A percentile compares a stretch with the other conserved stretches of the same genome.
phyloP scores from a whole-genome alignment of 2,329 filamentous ascomycete species.

The Samsoniella hepiali region DNA sequence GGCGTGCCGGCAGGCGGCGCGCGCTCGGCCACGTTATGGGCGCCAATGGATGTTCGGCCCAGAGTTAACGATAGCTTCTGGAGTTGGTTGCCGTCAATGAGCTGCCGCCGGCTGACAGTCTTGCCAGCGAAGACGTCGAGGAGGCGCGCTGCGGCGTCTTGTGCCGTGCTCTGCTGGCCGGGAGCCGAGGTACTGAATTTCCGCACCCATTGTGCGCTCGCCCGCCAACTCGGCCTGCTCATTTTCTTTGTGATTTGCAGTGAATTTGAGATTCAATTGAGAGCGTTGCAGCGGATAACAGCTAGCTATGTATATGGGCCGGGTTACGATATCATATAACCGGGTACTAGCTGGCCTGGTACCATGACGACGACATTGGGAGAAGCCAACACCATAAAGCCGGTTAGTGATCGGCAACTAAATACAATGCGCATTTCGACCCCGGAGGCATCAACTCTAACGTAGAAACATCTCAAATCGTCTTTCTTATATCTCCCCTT shows the following conservation, averaged over 20 bases:
- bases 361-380: constrained; percentile 7
- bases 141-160: constrained; percentile 33
- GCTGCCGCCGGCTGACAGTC: constrained; percentile 38
- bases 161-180: not conserved
- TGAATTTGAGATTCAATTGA: not conserved
- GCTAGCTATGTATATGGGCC: not conserved
- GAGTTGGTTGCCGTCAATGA: constrained; percentile 60
- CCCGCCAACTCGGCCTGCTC: not conserved
- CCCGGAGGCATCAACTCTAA: not conserved
- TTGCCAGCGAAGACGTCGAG: constrained; percentile 30
- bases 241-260: not conserved
- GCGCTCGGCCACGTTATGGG: constrained; percentile 36
- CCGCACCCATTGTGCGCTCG: not conserved
- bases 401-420: constrained; percentile 8
- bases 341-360: not conserved
- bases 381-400: constrained; percentile 14
- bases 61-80: constrained; percentile 60
- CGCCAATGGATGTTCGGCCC: constrained; percentile 42
- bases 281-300: not conserved
- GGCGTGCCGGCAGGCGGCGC: constrained; percentile 43
- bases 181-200: not conserved
- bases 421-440: not conserved
- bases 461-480: not conserved
- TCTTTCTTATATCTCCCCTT: no score
- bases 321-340: constrained; percentile 8